Evolutionary conservation across 208 protist species (phyloP).

Genomic region (Leishmania turanica): DNA sequence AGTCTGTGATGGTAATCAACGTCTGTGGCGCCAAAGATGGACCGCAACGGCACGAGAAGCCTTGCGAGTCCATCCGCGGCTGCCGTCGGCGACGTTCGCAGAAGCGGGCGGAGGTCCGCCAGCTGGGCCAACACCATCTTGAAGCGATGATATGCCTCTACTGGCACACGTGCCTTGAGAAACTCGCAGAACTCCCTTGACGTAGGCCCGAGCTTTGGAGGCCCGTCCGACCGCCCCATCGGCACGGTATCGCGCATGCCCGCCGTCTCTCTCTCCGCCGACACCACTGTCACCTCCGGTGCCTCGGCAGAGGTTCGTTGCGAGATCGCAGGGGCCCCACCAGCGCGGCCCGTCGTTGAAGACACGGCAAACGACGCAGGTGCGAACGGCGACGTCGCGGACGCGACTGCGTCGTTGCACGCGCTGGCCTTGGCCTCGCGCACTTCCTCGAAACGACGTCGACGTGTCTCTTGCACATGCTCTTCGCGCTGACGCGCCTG

Average conservation of each 20-base stretch:
- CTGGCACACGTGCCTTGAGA: constrained; percentile 60
- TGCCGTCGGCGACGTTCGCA: constrained; percentile 7
- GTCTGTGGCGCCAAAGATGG: constrained; percentile 56
- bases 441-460: constrained; percentile 39
- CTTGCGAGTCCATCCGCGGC: constrained; percentile 17
- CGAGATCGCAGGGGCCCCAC: background rate
- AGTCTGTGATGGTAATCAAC: constrained; percentile 29
- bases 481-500: constrained; percentile 27
- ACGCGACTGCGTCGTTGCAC: background rate
- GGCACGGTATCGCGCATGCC: background rate
- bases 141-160: constrained; percentile 63
- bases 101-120: constrained; percentile 32
- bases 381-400: constrained; percentile 2
- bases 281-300: background rate
- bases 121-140: constrained; percentile 57
- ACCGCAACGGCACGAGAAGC: constrained; percentile 28
- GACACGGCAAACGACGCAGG: background rate
- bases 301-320: no score
- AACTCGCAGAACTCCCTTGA: constrained; percentile 88
- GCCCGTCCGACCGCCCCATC: background rate
- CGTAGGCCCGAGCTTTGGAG: constrained; percentile 36
- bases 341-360: background rate
- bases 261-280: no score
- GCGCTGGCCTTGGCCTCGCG: constrained; percentile 16
- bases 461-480: constrained; percentile 15